A percentile compares a stretch with the other conserved stretches of the same genome.
Conservation (phyloP, 2,329 filamentous ascomycete species). For the Clonostachys solani region DNA sequence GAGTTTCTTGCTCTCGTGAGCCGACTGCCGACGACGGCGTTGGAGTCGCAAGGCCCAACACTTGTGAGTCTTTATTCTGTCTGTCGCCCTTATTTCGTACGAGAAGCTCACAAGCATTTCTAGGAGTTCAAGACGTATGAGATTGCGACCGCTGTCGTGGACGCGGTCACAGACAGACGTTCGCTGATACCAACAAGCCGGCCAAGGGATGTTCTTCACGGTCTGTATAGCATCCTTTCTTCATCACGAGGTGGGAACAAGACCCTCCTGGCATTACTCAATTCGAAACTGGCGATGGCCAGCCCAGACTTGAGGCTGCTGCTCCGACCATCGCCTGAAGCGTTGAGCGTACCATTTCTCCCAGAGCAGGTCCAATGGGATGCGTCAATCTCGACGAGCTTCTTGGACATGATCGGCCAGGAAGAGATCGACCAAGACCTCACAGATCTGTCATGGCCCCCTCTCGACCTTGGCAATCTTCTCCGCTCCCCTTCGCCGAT, state of each 20-base stretch:
- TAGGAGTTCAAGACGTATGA: slow-evolving; percentile 39
- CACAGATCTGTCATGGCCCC: slow-evolving; percentile 3
- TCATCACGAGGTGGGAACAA: slow-evolving; percentile 37
- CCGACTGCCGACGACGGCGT: slow-evolving; percentile 35
- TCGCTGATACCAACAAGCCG: neutral
- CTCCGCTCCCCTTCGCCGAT: slow-evolving; percentile 1
- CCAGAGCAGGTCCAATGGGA: neutral
- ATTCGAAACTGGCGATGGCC: slow-evolving; percentile 16
- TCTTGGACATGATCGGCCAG: neutral
- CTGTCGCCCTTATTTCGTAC: slow-evolving; percentile 7
- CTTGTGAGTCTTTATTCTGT: slow-evolving; percentile 12
- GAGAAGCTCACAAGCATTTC: slow-evolving; percentile 3
- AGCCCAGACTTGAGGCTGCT: slow-evolving; percentile 5
- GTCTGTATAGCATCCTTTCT: slow-evolving; percentile 31
- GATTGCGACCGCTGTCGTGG: slow-evolving; percentile 37
- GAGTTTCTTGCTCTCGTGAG: slow-evolving; percentile 38
- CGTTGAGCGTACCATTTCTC: neutral
- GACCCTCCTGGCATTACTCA: slow-evolving; percentile 27
- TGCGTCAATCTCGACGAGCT: neutral
- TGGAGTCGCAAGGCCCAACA: slow-evolving; percentile 43
- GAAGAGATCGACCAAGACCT: neutral
- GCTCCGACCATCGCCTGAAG: neutral
- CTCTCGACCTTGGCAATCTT: slow-evolving; percentile 3
- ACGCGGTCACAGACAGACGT: slow-evolving; percentile 20
- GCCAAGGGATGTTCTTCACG: slow-evolving; percentile 26